Evolutionary conservation across 345 rosid genomes (phyloP).

Genomic region (Linum lewisii): DNA sequence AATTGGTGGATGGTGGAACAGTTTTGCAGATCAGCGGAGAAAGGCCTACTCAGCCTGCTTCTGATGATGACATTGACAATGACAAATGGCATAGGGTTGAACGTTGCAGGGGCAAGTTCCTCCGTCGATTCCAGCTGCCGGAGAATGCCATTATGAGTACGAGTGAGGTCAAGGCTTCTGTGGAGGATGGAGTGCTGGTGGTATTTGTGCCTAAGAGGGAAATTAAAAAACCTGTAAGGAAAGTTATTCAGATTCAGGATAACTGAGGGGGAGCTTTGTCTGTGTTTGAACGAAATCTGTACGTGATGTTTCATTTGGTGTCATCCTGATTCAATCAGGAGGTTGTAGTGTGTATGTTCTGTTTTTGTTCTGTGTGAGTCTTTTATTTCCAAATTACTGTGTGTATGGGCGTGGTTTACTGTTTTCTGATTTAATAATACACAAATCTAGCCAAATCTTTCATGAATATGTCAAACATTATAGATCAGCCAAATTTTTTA

Average conservation of each 20-base stretch:
- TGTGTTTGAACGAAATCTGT: too few relatives aligned
- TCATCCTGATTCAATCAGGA: too few relatives aligned
- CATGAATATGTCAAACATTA: too few relatives aligned
- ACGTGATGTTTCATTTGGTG: too few relatives aligned
- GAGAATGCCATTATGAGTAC: constrained; percentile 10
- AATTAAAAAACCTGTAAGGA: constrained; percentile 11
- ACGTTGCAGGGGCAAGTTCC: constrained; percentile 14
- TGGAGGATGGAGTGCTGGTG: constrained; percentile 12
- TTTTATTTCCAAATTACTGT: too few relatives aligned
- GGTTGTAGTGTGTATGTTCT: too few relatives aligned
- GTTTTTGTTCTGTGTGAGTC: too few relatives aligned
- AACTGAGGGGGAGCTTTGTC: neutral
- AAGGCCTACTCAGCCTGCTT: neutral
- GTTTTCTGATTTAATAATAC: too few relatives aligned
- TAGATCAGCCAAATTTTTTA: too few relatives aligned
- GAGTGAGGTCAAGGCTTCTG: constrained; percentile 8
- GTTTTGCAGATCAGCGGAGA: constrained; percentile 18
- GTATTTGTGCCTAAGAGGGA: constrained; percentile 10
- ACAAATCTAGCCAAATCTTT: too few relatives aligned
- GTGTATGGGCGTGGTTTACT: too few relatives aligned
- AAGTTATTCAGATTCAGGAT: constrained; percentile 6
- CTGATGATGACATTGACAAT: neutral
- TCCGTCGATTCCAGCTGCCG: constrained; percentile 14
- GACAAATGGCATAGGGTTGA: constrained; percentile 15
- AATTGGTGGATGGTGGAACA: constrained; percentile 10